phyloP scores from a whole-genome alignment of 2,329 filamentous ascomycete species.

The Graphilbum sp. region DNA sequence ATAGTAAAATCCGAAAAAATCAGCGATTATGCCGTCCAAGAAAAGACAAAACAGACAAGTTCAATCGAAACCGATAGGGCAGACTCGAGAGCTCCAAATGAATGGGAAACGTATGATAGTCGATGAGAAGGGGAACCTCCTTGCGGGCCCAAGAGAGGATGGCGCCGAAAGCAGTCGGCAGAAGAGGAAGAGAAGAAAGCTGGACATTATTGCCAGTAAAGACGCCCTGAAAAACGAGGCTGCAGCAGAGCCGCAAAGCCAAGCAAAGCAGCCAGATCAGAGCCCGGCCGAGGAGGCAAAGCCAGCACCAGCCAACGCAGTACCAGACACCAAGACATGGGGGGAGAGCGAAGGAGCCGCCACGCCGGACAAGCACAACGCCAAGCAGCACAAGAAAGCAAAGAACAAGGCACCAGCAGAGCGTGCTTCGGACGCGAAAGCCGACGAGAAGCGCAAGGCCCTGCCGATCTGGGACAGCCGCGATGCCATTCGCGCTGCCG shows the following conservation, averaged over 20 bases:
- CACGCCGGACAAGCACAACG: too few species aligned
- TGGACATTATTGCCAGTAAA: neutral
- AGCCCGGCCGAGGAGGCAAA: neutral
- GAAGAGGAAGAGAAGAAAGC: neutral
- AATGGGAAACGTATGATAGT: neutral
- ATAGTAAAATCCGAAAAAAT: too few species aligned
- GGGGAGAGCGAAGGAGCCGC: too few species aligned
- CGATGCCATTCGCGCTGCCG: conserved; percentile 46
- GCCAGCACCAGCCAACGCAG: too few species aligned
- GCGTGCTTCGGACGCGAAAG: neutral
- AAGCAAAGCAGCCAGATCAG: neutral
- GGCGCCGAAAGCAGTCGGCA: neutral
- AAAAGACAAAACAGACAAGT: neutral
- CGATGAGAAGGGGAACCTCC: neutral
- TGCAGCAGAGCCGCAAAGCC: neutral
- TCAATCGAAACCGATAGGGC: neutral
- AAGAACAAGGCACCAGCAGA: neutral
- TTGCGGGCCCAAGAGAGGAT: neutral
- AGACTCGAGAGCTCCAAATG: neutral
- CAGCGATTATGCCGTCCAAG: too few species aligned
- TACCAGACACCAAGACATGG: neutral
- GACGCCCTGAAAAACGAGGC: neutral
- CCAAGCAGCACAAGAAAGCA: too few species aligned
- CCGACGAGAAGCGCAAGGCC: conserved; percentile 33
- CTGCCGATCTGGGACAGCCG: conserved; percentile 70